phyloP scores from a whole-genome alignment of 2,329 filamentous ascomycete species.

The Pseudocercospora fuligena region DNA sequence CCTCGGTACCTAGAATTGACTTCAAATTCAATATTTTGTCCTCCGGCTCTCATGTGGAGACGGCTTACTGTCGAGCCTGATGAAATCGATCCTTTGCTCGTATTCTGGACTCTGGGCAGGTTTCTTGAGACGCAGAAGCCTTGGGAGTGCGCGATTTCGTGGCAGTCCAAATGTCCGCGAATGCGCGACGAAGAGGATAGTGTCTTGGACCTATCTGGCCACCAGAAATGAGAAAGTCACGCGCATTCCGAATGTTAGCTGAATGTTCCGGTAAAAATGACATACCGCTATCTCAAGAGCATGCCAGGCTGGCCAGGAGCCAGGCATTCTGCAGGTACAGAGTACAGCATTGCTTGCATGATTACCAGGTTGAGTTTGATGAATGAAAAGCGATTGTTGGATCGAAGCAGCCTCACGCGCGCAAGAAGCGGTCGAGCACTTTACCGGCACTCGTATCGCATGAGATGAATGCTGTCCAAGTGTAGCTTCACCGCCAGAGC shows the following conservation, averaged over 20 bases:
- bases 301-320: neutral
- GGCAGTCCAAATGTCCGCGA: neutral
- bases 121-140: neutral
- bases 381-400: neutral
- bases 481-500: neutral
- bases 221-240: neutral
- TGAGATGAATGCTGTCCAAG: neutral
- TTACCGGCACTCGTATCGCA: neutral
- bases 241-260: neutral
- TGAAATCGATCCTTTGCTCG: neutral
- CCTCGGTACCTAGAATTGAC: neutral
- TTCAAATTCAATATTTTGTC: neutral
- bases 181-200: neutral
- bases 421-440: neutral
- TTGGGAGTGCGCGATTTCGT: neutral
- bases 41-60: neutral
- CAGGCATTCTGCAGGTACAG: neutral
- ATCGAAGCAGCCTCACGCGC: slow-evolving; percentile 1
- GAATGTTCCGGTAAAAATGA: neutral
- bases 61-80: neutral
- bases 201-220: too few species aligned
- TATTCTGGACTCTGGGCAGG: neutral
- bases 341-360: slow-evolving; percentile 3
- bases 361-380: slow-evolving; percentile 8
- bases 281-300: neutral